These are phyloP conservation scores for Globomyces pollinis-pini DNA, from an alignment of 192 early-diverging fungal genomes.

Conservation along the genomic window DNA sequence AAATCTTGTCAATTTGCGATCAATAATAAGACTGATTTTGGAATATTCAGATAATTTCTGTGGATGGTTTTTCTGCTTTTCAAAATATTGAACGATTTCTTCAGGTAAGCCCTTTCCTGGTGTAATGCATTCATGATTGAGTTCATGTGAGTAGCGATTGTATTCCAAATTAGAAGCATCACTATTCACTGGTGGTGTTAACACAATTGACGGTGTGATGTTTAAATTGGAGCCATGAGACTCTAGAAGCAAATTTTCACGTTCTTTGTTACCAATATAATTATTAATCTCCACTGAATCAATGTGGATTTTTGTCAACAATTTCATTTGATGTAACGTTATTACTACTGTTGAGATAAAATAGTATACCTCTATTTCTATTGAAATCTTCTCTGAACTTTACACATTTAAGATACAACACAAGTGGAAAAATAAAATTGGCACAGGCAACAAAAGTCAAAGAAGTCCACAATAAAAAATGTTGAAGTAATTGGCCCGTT, in stretches of 20 bases:
- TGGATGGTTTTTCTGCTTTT: background rate
- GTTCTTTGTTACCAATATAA: background rate
- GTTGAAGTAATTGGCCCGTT: constrained; percentile 23
- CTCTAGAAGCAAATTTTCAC: background rate
- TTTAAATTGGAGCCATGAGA: too few relatives aligned
- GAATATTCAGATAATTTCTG: background rate
- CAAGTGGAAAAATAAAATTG: constrained; percentile 49
- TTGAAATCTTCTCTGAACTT: constrained; percentile 39
- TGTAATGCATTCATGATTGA: background rate
- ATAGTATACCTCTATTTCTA: constrained; percentile 3
- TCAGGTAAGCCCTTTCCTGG: background rate
- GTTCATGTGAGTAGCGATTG: background rate
- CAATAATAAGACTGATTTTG: background rate
- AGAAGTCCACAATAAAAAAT: constrained; percentile 45
- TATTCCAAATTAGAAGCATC: background rate
- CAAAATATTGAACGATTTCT: background rate
- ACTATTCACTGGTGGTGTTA: background rate
- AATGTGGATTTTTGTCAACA: constrained; percentile 2
- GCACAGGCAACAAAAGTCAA: constrained; percentile 41
- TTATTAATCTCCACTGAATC: constrained; percentile 9
- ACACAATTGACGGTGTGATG: background rate
- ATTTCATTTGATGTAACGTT: constrained; percentile 1
- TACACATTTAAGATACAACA: constrained; percentile 46
- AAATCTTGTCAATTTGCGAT: background rate
- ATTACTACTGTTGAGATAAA: background rate